Conservation (phyloP, 768 basidiomycete genomes). For the Tulasnella sp. region DNA sequence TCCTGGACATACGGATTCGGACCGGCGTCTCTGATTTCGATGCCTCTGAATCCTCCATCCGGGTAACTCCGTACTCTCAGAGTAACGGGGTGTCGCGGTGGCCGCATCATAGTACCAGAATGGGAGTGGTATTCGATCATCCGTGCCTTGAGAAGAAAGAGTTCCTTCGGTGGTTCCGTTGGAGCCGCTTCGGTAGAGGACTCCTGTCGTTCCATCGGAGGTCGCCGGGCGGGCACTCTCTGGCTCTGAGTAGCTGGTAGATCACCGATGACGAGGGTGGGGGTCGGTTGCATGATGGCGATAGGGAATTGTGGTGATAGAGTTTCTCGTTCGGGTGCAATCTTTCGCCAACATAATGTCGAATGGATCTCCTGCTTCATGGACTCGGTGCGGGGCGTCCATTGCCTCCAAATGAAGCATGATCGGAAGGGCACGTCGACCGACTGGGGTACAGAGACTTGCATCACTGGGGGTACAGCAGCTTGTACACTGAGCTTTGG, state of each 20-base stretch:
- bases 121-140: neutral
- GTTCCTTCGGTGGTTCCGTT: neutral
- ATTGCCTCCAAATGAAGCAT: conserved; percentile 1
- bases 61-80: neutral
- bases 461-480: neutral
- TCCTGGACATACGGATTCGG: neutral
- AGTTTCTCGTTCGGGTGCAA: neutral
- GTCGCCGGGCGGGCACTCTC: neutral
- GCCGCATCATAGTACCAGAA: neutral
- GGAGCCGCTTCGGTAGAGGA: neutral
- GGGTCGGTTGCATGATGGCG: neutral
- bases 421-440: neutral
- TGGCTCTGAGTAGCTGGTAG: neutral
- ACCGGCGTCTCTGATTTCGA: neutral
- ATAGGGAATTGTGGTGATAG: neutral
- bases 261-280: neutral
- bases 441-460: neutral
- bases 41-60: neutral
- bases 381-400: neutral
- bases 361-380: neutral
- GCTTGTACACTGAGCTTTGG: neutral
- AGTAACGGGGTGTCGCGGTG: neutral
- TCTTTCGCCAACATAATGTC: neutral
- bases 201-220: neutral
- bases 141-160: neutral